Evolutionary conservation across 2,329 filamentous ascomycete species (phyloP), one percentile per base, ranked within the genome.

Genomic region (Sporothrix mexicana): DNA sequence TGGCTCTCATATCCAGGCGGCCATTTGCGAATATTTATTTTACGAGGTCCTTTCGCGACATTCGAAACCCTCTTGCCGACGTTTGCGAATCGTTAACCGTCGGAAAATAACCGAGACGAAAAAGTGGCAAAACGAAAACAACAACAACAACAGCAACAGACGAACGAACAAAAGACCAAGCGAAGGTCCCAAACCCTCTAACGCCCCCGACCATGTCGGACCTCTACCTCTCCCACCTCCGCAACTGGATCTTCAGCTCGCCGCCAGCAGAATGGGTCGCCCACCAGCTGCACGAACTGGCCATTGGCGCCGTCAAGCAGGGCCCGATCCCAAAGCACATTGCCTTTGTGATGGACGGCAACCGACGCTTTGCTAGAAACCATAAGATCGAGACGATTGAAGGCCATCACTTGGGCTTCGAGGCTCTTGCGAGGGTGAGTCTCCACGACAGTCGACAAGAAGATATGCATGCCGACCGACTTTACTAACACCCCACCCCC

Each of bases 321-420:
- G 96, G 96, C 0, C 94, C 94, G 1, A 92, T 99, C 72, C 96
- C 96, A 10, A 91, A 94, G 79, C 96, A 99, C 88, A 90, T 99
- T 74, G 96, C 96, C n/a, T 99, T 99, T 80, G 95, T 98, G 77
- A 99, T 99, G 96, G 96, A 99, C 81, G 96, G 96, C 72, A 99
- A 99, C 83, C 87, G 96, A 78, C 92, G 96, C 62, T 99, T 97
- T 84, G 96, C 96, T 15, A 88, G 93, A 74, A 92, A 88, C 75
- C 94, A 96, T 83, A 91, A 95, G 76, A 97, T 99, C 80, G 96
- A 99, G 84, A 97, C 95, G 0, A 91, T 98, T 47, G 95, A 99
- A 82, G 96, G 96, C 30, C 96, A 99, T 81, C 95, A 97, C 80
- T 85, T 97, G 77, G 96, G 96, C 1, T 99, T 98, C 78, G 96